Conservation (phyloP, 371 early-diverging fungal species). For the Fennellomyces sp. region DNA sequence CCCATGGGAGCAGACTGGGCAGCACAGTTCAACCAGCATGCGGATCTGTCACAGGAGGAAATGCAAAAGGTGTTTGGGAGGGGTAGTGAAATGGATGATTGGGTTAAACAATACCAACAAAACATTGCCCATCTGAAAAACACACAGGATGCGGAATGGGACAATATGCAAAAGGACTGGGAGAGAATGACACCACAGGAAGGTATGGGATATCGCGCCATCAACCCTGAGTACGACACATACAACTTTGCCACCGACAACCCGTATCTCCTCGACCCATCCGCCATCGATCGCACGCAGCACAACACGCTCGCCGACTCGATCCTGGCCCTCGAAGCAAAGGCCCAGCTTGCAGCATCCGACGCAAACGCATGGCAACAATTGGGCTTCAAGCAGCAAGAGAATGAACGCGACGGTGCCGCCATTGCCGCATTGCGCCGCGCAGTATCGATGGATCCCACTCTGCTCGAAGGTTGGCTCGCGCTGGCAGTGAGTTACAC, state of each 20-base stretch:
- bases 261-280: slow-evolving; percentile 65
- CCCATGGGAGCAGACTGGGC: slow-evolving; percentile 49
- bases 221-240: slow-evolving; percentile 65
- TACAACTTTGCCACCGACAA: slow-evolving; percentile 84
- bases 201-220: slow-evolving; percentile 63
- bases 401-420: slow-evolving; percentile 92
- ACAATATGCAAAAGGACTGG: slow-evolving; percentile 79
- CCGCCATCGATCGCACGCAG: slow-evolving; percentile 45
- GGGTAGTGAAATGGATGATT: slow-evolving; percentile 53
- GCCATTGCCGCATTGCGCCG: slow-evolving; percentile 90
- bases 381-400: slow-evolving; percentile 91
- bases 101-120: slow-evolving; percentile 75
- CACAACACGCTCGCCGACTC: slow-evolving; percentile 78
- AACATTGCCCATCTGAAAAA: slow-evolving; percentile 70
- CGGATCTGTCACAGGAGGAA: slow-evolving; percentile 23
- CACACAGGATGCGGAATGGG: slow-evolving; percentile 79
- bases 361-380: slow-evolving; percentile 87
- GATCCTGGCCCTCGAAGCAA: slow-evolving; percentile 91
- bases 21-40: slow-evolving; percentile 56
- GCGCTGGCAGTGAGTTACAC: slow-evolving; percentile 93
- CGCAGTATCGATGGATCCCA: slow-evolving; percentile 77
- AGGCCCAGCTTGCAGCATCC: slow-evolving; percentile 78
- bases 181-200: slow-evolving; percentile 54
- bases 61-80: slow-evolving; percentile 47
- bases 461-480: slow-evolving; percentile 75